phyloP scores from a whole-genome alignment of 345 rosid genomes.

The Cochlearia excelsa region DNA sequence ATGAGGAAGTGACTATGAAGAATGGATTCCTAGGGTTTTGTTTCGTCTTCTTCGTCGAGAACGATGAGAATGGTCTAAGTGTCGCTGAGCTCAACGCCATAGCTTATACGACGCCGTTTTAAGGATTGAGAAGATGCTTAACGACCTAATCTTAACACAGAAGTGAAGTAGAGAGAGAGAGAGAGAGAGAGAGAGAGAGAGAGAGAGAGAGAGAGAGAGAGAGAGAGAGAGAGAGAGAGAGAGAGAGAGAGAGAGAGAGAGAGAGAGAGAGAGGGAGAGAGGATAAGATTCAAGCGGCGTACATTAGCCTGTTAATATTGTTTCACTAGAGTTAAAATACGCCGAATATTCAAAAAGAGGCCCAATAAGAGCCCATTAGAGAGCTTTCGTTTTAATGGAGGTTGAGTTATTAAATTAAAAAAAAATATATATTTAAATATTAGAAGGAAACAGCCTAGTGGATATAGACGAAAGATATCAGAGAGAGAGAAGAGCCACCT shows the following conservation, averaged over 20 bases:
- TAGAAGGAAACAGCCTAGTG: conserved; percentile 34
- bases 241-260: conserved; percentile 20
- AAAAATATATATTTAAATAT: background rate
- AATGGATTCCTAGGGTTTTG: conserved; percentile 25
- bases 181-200: background rate
- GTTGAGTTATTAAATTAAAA: background rate
- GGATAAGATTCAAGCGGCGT: conserved; percentile 24
- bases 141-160: conserved; percentile 25
- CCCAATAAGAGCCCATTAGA: conserved; percentile 20
- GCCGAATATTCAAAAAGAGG: background rate
- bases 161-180: conserved; percentile 8
- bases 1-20: conserved; percentile 24
- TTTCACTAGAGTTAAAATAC: conserved; percentile 17
- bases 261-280: conserved; percentile 22
- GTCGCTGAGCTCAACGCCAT: conserved; percentile 41
- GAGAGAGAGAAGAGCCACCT: conserved; percentile 21
- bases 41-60: conserved; percentile 33
- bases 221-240: conserved; percentile 21
- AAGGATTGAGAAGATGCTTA: background rate
- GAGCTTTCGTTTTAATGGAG: background rate
- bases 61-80: conserved; percentile 29
- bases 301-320: conserved; percentile 20
- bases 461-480: conserved; percentile 30
- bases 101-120: conserved; percentile 33
- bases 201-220: conserved; percentile 23